A percentile compares a stretch with the other conserved stretches of the same genome.
Conservation (phyloP, 2,329 filamentous ascomycete species). For the Chaetomiaceae sp. region DNA sequence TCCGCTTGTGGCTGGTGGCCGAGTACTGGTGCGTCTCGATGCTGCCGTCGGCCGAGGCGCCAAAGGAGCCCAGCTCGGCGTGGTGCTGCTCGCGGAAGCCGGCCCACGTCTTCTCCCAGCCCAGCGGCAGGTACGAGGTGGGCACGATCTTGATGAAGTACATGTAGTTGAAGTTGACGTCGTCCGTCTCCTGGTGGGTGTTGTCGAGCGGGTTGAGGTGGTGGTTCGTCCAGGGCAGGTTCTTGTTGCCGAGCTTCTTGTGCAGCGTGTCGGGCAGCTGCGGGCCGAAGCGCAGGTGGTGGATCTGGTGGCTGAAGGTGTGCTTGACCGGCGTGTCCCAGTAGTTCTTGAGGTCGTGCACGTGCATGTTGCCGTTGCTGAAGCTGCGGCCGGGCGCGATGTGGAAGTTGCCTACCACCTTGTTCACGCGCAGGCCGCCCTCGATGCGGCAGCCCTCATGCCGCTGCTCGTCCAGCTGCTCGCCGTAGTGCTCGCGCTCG, state of each 20-base stretch:
- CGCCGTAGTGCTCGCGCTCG: slow-evolving; percentile 85
- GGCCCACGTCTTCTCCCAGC: slow-evolving; percentile 64
- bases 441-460: slow-evolving; percentile 93
- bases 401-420: slow-evolving; percentile 98
- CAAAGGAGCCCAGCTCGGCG: slow-evolving; percentile 63
- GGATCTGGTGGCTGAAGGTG: slow-evolving; percentile 84
- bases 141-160: slow-evolving; percentile 99
- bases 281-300: slow-evolving; percentile 87
- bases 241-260: slow-evolving; percentile 52
- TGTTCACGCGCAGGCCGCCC: slow-evolving; percentile 89
- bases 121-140: slow-evolving; percentile 88
- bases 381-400: slow-evolving; percentile 94
- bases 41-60: slow-evolving; percentile 65
- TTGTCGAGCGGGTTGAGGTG: slow-evolving; percentile 88
- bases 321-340: slow-evolving; percentile 71
- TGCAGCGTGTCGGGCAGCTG: slow-evolving; percentile 71
- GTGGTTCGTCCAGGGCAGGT: slow-evolving; percentile 73
- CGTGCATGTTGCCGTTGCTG: slow-evolving; percentile 94
- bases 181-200: slow-evolving; percentile 68
- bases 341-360: slow-evolving; percentile 96
- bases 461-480: slow-evolving; percentile 81
- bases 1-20: slow-evolving; percentile 93
- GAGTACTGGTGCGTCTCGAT: slow-evolving; percentile 98
- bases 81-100: slow-evolving; percentile 43
- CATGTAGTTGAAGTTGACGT: slow-evolving; percentile 93